Percentiles rank a stretch among this genome's conserved stretches.
Evolutionary conservation across 129 eudicot species (phyloP).

Genomic region (Calendula officinalis): DNA sequence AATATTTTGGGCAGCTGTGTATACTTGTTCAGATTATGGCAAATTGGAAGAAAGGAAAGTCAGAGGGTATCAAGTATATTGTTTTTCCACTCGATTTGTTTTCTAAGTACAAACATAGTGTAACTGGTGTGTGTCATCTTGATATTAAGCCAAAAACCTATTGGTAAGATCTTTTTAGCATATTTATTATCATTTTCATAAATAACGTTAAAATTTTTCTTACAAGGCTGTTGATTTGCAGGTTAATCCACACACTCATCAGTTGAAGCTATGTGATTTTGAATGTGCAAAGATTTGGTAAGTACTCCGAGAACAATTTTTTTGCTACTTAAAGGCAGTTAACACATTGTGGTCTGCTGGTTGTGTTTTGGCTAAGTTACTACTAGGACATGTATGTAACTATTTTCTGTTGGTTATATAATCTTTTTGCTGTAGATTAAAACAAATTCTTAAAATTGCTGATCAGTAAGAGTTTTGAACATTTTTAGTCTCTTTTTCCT

Average conservation of each 20-base stretch:
- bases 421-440: background rate
- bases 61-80: too few relatives aligned
- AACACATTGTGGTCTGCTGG: conserved; percentile 78
- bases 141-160: conserved; percentile 90
- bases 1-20: too few relatives aligned
- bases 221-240: conserved; percentile 26
- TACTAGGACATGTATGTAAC: conserved; percentile 68
- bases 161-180: conserved; percentile 49
- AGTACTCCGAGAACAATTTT: conserved; percentile 11
- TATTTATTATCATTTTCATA: background rate
- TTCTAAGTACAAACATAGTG: conserved; percentile 67
- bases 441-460: background rate
- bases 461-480: conserved; percentile 4
- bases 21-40: too few relatives aligned
- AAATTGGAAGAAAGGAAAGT: too few relatives aligned
- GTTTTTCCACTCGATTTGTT: too few relatives aligned
- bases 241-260: conserved; percentile 97
- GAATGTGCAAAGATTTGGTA: conserved; percentile 97
- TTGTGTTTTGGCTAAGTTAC: conserved; percentile 92
- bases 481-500: conserved; percentile 86
- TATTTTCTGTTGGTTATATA: background rate
- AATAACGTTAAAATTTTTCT: too few relatives aligned
- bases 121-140: conserved; percentile 92
- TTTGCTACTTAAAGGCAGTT: background rate
- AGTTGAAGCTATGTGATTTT: conserved; percentile 87